A percentile compares a stretch with the other conserved stretches of the same genome.
These are phyloP conservation scores for Pseudozyma flocculosa DNA, from an alignment of 1,284 basidiomycete genomes.

Conservation along the genomic window DNA sequence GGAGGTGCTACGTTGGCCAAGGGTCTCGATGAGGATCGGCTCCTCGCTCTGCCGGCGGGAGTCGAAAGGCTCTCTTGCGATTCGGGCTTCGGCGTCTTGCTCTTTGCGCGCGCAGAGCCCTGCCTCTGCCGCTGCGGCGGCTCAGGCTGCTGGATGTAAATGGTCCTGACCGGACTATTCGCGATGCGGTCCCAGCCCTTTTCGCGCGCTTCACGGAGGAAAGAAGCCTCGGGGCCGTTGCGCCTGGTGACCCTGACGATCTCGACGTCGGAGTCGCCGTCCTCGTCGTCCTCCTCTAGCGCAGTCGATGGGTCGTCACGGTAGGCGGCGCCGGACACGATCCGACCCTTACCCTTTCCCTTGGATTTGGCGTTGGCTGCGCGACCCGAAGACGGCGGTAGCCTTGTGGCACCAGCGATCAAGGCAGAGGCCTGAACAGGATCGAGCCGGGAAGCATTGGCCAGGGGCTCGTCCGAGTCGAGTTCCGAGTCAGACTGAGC, in stretches of 20 bases:
- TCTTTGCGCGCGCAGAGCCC: neutral
- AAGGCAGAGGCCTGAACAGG: too few species aligned
- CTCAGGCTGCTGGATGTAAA: conserved; percentile 19
- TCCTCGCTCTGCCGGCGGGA: neutral
- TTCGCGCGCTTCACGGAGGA: conserved; percentile 29
- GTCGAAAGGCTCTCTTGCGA: neutral
- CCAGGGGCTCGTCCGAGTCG: neutral
- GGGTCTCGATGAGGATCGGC: neutral
- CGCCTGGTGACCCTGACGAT: conserved; percentile 20
- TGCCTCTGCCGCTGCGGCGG: conserved; percentile 2
- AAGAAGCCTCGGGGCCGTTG: conserved; percentile 26
- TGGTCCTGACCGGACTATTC: conserved; percentile 27
- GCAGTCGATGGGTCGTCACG: neutral
- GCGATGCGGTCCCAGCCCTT: conserved; percentile 32
- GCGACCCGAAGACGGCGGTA: neutral
- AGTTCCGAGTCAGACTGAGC: neutral
- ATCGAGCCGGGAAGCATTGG: neutral
- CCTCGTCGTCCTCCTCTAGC: conserved; percentile 13
- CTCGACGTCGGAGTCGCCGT: conserved; percentile 13
- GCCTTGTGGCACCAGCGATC: neutral
- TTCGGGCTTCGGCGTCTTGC: neutral
- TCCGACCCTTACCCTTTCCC: neutral
- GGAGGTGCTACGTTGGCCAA: too few species aligned
- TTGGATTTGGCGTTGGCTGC: neutral
- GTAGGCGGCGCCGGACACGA: neutral